Percentiles rank a stretch among this genome's conserved stretches.
Evolutionary conservation across 371 early-diverging fungal species (phyloP).

Genomic region (Mucor indicus): DNA sequence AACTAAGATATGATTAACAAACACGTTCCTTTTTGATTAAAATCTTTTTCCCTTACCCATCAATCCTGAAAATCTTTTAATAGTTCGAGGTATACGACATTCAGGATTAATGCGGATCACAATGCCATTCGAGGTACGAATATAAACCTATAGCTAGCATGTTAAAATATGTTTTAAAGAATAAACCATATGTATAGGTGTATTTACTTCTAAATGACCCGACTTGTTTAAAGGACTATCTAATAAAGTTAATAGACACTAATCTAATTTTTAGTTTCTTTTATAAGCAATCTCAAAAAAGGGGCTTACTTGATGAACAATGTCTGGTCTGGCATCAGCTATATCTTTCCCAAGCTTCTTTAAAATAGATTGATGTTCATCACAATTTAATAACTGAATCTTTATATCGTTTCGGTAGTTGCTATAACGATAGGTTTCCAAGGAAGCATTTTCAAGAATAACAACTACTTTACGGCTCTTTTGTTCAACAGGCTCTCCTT

Average conservation of each 20-base stretch:
- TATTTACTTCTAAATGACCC: slow-evolving; percentile 77
- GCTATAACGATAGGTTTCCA: slow-evolving; percentile 88
- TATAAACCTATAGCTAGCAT: slow-evolving; percentile 77
- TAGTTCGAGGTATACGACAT: slow-evolving; percentile 97
- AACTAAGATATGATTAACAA: slow-evolving; percentile 47
- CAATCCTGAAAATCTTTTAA: slow-evolving; percentile 96
- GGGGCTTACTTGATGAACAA: slow-evolving; percentile 86
- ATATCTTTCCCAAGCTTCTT: slow-evolving; percentile 81
- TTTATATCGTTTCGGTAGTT: slow-evolving; percentile 75
- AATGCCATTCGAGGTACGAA: slow-evolving; percentile 90
- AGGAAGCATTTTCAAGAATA: slow-evolving; percentile 84
- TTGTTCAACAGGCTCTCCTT: slow-evolving; percentile 16
- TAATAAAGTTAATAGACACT: slow-evolving; percentile 94
- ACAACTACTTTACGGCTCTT: slow-evolving; percentile 74
- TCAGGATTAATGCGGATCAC: slow-evolving; percentile 96
- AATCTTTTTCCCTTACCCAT: slow-evolving; percentile 64
- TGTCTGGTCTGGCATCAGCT: slow-evolving; percentile 92
- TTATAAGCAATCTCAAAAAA: too few relatives aligned
- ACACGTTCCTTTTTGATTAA: not conserved
- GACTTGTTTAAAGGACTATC: slow-evolving; percentile 99
- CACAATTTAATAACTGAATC: slow-evolving; percentile 93
- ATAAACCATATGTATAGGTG: not conserved
- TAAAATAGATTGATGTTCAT: slow-evolving; percentile 91
- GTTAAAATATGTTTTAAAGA: too few relatives aligned
- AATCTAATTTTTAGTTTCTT: too few relatives aligned